phyloP scores from a whole-genome alignment of 1,284 basidiomycete species.

The Leccinum pachyderme region DNA sequence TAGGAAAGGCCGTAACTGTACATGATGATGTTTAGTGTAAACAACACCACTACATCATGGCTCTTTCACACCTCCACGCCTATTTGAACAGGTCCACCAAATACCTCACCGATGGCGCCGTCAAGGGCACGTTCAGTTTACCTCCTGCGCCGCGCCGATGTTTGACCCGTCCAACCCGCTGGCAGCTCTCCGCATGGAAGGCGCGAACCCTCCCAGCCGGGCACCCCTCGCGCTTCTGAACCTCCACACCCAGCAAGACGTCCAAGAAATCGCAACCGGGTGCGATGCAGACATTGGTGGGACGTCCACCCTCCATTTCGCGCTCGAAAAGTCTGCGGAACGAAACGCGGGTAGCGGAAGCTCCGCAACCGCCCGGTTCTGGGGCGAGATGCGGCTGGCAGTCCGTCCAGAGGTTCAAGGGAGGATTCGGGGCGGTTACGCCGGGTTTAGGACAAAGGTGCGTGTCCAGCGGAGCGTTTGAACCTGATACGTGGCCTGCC shows the following conservation, averaged over 20 bases:
- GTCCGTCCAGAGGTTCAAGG: slow-evolving; percentile 62
- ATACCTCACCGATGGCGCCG: slow-evolving; percentile 32
- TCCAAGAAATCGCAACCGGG: slow-evolving; percentile 68
- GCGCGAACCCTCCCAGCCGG: slow-evolving; percentile 57
- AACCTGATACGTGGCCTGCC: neutral
- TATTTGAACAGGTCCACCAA: slow-evolving; percentile 40
- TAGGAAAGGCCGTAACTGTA: too few species aligned
- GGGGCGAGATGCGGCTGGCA: slow-evolving; percentile 69
- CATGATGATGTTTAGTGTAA: too few species aligned
- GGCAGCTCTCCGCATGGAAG: slow-evolving; percentile 71
- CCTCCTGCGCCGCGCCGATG: slow-evolving; percentile 1
- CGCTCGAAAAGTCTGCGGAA: slow-evolving; percentile 51
- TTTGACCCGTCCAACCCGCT: slow-evolving; percentile 14
- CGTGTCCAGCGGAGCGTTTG: slow-evolving; percentile 13
- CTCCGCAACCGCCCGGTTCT: slow-evolving; percentile 61
- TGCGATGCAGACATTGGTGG: slow-evolving; percentile 87
- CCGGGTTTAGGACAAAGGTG: slow-evolving; percentile 82
- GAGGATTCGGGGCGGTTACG: slow-evolving; percentile 72
- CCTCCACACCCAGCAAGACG: slow-evolving; percentile 57
- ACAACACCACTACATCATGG: slow-evolving; percentile 19
- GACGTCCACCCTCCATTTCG: slow-evolving; percentile 69
- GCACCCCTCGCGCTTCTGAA: slow-evolving; percentile 60
- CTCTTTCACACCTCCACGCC: slow-evolving; percentile 33
- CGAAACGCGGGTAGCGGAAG: slow-evolving; percentile 41
- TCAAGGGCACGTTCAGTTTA: slow-evolving; percentile 33